Conservation (phyloP, 148 eudicot genomes). For the Rhododendron molle region DNA sequence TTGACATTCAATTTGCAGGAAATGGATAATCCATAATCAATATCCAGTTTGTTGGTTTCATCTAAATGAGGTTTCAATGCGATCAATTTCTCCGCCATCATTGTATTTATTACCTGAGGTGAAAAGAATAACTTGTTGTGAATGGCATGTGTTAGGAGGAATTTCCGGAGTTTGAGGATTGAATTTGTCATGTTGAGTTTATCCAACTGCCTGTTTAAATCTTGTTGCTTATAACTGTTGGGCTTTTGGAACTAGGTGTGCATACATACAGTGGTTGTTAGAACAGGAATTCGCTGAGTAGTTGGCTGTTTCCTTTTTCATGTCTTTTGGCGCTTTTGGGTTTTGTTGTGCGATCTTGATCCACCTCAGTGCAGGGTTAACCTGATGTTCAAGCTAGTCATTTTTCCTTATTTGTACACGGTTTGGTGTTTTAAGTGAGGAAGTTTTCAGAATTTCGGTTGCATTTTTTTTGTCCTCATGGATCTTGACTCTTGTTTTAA, state of each 20-base stretch:
- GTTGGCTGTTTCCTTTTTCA: neutral
- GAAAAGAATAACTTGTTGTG: neutral
- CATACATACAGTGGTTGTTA: neutral
- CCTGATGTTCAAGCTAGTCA: neutral
- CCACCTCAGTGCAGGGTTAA: neutral
- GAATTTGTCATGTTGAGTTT: constrained; percentile 1
- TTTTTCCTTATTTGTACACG: neutral
- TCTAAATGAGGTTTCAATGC: neutral
- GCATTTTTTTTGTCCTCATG: neutral
- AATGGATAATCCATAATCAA: neutral
- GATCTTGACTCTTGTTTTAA: neutral
- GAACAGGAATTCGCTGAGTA: neutral
- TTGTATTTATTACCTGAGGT: neutral
- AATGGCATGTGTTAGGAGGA: neutral
- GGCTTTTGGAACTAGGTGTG: neutral
- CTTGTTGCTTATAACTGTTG: neutral
- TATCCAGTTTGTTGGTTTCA: neutral
- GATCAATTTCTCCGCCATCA: neutral
- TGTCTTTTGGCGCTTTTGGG: neutral
- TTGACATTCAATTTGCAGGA: constrained; percentile 5
- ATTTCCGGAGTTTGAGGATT: neutral
- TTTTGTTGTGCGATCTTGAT: neutral
- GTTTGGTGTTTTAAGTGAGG: neutral
- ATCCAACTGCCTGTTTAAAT: neutral
- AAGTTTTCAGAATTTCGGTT: neutral